These are phyloP conservation scores for Melanomma pulvis-pyrius DNA, from an alignment of 495 filamentous ascomycete species.

Conservation along the genomic window DNA sequence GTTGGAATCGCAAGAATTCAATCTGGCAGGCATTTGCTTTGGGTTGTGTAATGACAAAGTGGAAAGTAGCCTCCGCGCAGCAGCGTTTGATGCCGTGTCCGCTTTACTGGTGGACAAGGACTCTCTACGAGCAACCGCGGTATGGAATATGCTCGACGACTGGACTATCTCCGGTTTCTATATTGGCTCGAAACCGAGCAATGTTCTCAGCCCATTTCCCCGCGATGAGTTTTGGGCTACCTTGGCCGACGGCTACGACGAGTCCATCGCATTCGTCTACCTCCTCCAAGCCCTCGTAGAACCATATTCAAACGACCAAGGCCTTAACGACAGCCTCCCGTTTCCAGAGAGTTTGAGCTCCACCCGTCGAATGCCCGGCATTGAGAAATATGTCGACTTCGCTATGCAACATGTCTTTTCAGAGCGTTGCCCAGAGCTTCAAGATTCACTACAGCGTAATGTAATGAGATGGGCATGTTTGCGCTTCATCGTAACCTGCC, in stretches of 20 bases:
- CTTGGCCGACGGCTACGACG: conserved; percentile 71
- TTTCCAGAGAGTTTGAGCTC: conserved; percentile 89
- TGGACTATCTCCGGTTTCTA: conserved; percentile 52
- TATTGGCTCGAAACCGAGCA: conserved; percentile 24
- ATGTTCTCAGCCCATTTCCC: conserved; percentile 43
- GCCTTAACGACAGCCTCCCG: conserved; percentile 71
- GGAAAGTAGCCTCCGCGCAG: conserved; percentile 73
- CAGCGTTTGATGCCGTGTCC: conserved; percentile 68
- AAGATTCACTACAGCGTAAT: conserved; percentile 64
- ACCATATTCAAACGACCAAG: conserved; percentile 59
- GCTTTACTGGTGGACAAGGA: conserved; percentile 70
- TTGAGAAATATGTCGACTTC: conserved; percentile 92
- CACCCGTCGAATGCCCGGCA: conserved; percentile 75
- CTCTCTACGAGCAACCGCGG: conserved; percentile 57
- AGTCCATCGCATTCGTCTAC: conserved; percentile 77
- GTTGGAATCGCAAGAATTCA: conserved; percentile 60
- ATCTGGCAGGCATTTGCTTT: conserved; percentile 67
- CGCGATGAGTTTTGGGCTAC: conserved; percentile 49
- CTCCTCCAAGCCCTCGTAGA: conserved; percentile 69
- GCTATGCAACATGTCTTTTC: conserved; percentile 74
- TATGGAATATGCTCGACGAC: conserved; percentile 73
- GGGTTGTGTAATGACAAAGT: conserved; percentile 69
- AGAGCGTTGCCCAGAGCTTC: conserved; percentile 59
- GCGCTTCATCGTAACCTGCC: conserved; percentile 71
- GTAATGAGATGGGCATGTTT: conserved; percentile 77